These are phyloP conservation scores for Boletellus ananiceps DNA, from an alignment of 768 basidiomycete genomes.

Conservation along the genomic window DNA sequence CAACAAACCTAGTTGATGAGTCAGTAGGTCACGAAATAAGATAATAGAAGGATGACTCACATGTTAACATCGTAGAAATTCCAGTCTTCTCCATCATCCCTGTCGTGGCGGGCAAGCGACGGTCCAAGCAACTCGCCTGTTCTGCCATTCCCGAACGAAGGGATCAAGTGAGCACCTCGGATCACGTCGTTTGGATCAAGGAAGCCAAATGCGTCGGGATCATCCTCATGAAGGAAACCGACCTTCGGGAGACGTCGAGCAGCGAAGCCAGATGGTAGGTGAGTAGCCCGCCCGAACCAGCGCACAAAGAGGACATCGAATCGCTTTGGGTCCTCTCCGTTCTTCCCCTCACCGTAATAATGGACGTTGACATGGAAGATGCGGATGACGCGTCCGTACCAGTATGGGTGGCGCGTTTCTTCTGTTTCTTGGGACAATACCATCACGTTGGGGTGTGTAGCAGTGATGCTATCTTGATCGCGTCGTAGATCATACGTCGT, in stretches of 20 bases:
- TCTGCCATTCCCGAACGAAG: background rate
- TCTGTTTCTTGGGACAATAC: too few relatives aligned
- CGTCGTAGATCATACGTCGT: background rate
- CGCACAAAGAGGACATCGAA: slow-evolving; percentile 2
- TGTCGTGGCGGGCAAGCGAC: background rate
- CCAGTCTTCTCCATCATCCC: slow-evolving; percentile 22
- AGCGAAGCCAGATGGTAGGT: background rate
- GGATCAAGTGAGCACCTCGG: background rate
- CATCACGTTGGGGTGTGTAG: background rate
- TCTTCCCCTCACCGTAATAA: too few relatives aligned
- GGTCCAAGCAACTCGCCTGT: background rate
- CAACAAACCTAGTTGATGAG: background rate
- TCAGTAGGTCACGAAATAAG: too few relatives aligned
- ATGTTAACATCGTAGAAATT: slow-evolving; percentile 30
- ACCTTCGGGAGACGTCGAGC: background rate
- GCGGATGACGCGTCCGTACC: background rate
- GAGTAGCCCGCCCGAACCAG: background rate
- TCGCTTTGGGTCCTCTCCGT: too few relatives aligned
- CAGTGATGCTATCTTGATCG: background rate
- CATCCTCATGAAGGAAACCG: background rate
- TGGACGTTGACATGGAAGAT: slow-evolving; percentile 12
- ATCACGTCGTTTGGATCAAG: background rate
- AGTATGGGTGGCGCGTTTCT: background rate
- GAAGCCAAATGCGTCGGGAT: background rate
- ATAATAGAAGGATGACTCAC: slow-evolving; percentile 14